Conservation (phyloP, 768 basidiomycete species). For the Naematelia aurantialba region DNA sequence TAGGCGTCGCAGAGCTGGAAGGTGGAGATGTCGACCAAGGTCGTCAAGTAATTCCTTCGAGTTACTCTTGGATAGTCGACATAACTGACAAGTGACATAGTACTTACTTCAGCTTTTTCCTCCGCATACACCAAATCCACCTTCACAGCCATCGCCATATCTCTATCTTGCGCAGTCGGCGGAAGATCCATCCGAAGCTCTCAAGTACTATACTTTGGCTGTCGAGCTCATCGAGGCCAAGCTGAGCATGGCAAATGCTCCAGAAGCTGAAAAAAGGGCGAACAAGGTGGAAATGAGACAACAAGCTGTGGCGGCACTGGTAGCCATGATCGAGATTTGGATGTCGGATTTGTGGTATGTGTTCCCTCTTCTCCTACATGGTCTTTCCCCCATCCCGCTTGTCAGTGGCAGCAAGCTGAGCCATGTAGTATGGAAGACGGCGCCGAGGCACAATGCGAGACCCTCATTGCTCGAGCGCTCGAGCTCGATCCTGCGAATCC, state of each 20-base stretch:
- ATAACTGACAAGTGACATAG: conserved; percentile 45
- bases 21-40: conserved; percentile 71
- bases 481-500: conserved; percentile 68
- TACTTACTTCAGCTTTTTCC: conserved; percentile 62
- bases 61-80: not conserved
- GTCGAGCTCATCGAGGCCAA: conserved; percentile 53
- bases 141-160: conserved; percentile 64
- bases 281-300: conserved; percentile 53
- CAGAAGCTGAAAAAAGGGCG: conserved; percentile 54
- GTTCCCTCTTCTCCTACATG: not conserved
- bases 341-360: conserved; percentile 90
- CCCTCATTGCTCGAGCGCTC: conserved; percentile 68
- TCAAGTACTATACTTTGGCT: conserved; percentile 65
- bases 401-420: not conserved
- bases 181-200: conserved; percentile 67
- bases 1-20: conserved; percentile 75
- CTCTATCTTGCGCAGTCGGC: conserved; percentile 85
- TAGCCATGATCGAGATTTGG: conserved; percentile 92
- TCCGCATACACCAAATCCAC: conserved; percentile 53
- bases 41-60: conserved; percentile 57
- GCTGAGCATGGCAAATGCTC: conserved; percentile 51
- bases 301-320: conserved; percentile 71
- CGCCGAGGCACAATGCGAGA: conserved; percentile 77
- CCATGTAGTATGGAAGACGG: conserved; percentile 67
- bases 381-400: no score